Base-by-base conservation (phyloP, 345 rosid genomes). In the Eucalyptus polybractea region DNA sequence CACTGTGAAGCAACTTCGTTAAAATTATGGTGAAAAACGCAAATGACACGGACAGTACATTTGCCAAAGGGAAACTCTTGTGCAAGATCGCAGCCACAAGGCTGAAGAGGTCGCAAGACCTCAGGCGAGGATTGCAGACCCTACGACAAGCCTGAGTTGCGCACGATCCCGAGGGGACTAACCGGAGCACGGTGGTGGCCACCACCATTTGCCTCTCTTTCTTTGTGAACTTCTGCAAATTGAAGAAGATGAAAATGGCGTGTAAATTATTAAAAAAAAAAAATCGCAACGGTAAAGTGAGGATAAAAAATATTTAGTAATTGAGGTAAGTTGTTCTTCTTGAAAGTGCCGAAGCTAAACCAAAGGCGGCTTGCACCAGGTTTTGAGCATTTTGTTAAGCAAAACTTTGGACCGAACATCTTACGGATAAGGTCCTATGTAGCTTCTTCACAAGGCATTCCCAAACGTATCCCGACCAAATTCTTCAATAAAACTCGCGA, bases 71-170 rank as follows among this genome's bases (percentile, higher is more conserved):
- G 14, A 58, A 58, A 58, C 65, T 58, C 65, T 25, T 11, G 14
- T 58, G 65, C n/a, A 25, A 58, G n/a, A 58, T 58, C 1, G 14
- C n/a, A 10, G 5, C 65, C n/a, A 11, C n/a, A 58, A 25, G 65
- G 65, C 0, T 0, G 7, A 25, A 25, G n/a, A 27, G n/a, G n/a
- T 58, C n/a, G n/a, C n/a, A 14, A 58, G 65, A 25, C 14, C 14
- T 58, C n/a, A 14, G 65, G n/a, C 13, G 4, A 58, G 65, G 14
- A 6, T 25, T 58, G 13, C n/a, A 10, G 3, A 15, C n/a, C 65
- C 14, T 5, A 0, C n/a, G 1, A 5, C n/a, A 58, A 25, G 65
- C 65, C 65, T 1, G 8, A 25, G 65, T 25, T 0, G 2, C 65
- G 8, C 65, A 25, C 3, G 6, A 58, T 25, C 65, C 2, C 2